Evolutionary conservation across 495 filamentous ascomycete genomes (phyloP).

Genomic region (Sordaria brevicollis): DNA sequence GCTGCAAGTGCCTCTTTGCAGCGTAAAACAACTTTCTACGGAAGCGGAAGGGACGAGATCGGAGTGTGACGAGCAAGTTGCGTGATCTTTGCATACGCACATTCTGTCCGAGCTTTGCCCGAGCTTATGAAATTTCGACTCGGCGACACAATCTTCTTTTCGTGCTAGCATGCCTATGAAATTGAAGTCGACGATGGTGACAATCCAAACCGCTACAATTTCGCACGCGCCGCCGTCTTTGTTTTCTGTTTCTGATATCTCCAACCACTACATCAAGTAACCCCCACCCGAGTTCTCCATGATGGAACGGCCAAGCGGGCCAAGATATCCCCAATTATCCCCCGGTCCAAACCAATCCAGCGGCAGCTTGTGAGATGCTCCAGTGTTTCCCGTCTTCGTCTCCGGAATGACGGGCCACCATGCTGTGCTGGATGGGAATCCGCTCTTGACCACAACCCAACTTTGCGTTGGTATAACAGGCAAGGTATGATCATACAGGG

Average conservation of each 20-base stretch:
- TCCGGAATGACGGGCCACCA: slow-evolving; percentile 21
- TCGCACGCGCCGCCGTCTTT: slow-evolving; percentile 8
- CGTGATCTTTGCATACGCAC: not conserved
- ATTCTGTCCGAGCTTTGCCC: slow-evolving; percentile 6
- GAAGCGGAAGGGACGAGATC: not conserved
- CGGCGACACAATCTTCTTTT: not conserved
- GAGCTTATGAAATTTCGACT: not conserved
- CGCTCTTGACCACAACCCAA: not conserved
- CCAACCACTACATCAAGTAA: not conserved
- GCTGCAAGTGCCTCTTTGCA: not conserved
- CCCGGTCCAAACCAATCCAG: not conserved
- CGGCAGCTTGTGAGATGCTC: not conserved
- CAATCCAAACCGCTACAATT: slow-evolving; percentile 1
- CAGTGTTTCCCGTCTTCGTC: slow-evolving; percentile 7
- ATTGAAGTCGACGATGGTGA: not conserved
- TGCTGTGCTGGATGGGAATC: not conserved
- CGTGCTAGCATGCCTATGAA: too few relatives aligned
- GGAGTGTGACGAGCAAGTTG: not conserved
- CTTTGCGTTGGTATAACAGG: not conserved
- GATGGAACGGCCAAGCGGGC: not conserved
- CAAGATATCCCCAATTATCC: not conserved
- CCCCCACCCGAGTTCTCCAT: not conserved
- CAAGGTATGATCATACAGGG: slow-evolving; percentile 1
- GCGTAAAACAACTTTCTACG: not conserved
- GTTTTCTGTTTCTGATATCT: not conserved